Evolutionary conservation across 192 early-diverging fungal species (phyloP).

Genomic region (Phlyctochytrium planicorne): DNA sequence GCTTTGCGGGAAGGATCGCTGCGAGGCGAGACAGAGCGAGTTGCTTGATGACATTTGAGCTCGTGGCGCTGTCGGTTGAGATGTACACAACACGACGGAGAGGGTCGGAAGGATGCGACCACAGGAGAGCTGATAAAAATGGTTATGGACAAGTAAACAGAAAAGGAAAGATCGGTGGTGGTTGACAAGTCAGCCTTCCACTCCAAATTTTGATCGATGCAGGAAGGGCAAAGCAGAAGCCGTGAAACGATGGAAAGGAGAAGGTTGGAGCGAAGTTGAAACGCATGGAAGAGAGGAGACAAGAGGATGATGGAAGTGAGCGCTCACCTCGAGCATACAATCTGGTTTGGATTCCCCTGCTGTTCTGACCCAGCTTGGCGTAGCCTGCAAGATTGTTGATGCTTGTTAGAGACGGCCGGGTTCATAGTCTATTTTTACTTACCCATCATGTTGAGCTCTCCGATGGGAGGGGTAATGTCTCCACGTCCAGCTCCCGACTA

Average conservation of each 20-base stretch:
- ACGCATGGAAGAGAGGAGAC: not conserved
- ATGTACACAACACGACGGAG: constrained; percentile 38
- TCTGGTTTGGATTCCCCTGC: constrained; percentile 43
- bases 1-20: not conserved
- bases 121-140: constrained; percentile 40
- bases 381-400: constrained; percentile 33
- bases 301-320: constrained; percentile 4
- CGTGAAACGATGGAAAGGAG: constrained; percentile 14
- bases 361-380: constrained; percentile 31
- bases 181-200: too few species aligned
- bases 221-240: too few species aligned
- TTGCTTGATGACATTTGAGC: constrained; percentile 21
- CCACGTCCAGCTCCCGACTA: constrained; percentile 29
- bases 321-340: constrained; percentile 33
- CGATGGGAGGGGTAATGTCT: constrained; percentile 45
- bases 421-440: not conserved
- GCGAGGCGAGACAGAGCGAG: not conserved
- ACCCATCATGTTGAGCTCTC: constrained; percentile 45
- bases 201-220: too few species aligned
- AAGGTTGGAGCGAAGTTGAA: not conserved
- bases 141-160: too few species aligned
- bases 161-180: not conserved
- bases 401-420: not conserved
- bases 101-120: constrained; percentile 19
- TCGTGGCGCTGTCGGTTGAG: constrained; percentile 30